phyloP scores from a whole-genome alignment of 2,329 filamentous ascomycete species.

The Cryphonectria naterciae region DNA sequence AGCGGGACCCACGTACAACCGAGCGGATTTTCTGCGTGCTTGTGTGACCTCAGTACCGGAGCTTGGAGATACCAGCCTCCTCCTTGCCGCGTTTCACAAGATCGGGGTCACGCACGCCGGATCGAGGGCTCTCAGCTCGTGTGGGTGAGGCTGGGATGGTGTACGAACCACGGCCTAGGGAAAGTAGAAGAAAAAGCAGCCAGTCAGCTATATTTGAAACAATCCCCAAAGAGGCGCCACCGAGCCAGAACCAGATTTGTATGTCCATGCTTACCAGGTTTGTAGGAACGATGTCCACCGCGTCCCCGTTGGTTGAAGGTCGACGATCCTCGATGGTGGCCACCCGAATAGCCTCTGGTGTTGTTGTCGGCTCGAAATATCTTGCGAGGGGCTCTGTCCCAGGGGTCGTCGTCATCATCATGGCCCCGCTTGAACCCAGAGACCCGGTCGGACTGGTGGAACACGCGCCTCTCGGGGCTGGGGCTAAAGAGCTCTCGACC shows the following conservation, averaged over 20 bases:
- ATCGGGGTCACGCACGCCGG: not conserved
- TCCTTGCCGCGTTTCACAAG: not conserved
- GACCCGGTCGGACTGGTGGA: not conserved
- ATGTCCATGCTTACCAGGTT: not conserved
- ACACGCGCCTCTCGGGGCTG: not conserved
- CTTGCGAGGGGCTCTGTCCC: not conserved
- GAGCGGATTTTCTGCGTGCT: not conserved
- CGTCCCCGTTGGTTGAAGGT: not conserved
- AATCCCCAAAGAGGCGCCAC: not conserved
- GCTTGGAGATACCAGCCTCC: not conserved
- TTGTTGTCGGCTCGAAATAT: not conserved
- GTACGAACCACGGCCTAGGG: not conserved
- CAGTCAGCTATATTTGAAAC: not conserved
- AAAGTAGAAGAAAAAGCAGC: not conserved
- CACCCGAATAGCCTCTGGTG: not conserved
- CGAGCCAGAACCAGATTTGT: not conserved
- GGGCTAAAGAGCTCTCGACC: not conserved
- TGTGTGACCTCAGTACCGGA: not conserved
- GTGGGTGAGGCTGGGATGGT: not conserved
- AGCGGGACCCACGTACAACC: not conserved
- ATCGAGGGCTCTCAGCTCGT: not conserved
- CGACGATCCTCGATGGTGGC: not conserved
- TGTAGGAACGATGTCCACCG: not conserved
- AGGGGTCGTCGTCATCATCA: not conserved
- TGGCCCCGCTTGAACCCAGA: not conserved